phyloP scores from a whole-genome alignment of 306 rosid species.

The Vicia villosa region DNA sequence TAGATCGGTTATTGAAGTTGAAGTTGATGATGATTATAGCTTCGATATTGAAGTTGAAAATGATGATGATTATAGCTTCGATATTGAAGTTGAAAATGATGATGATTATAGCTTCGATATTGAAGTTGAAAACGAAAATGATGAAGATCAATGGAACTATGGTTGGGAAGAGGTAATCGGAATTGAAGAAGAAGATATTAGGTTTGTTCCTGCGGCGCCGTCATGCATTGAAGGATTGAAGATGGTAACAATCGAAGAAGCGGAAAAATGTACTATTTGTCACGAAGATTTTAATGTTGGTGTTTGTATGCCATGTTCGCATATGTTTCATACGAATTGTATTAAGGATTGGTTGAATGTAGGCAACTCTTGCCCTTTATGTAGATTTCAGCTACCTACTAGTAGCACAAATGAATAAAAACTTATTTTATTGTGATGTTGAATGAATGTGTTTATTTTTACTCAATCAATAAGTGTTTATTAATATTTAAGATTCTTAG shows the following conservation, averaged over 20 bases:
- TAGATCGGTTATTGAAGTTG: too few relatives aligned
- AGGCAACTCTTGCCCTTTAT: slow-evolving; percentile 1
- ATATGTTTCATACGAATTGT: slow-evolving; percentile 6
- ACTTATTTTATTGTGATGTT: too few relatives aligned
- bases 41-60: too few relatives aligned
- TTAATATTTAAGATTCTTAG: too few relatives aligned
- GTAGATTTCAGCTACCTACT: neutral
- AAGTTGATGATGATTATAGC: too few relatives aligned
- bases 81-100: too few relatives aligned
- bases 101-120: too few relatives aligned
- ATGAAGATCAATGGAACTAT: neutral
- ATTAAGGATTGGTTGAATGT: neutral
- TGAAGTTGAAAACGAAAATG: neutral
- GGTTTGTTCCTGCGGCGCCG: slow-evolving; percentile 24
- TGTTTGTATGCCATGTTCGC: slow-evolving; percentile 11
- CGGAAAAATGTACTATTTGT: slow-evolving; percentile 5
- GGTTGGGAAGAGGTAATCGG: neutral
- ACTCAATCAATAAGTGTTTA: too few relatives aligned
- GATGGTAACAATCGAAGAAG: neutral
- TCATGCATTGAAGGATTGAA: slow-evolving; percentile 4
- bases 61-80: too few relatives aligned
- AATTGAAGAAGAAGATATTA: neutral
- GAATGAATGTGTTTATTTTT: too few relatives aligned
- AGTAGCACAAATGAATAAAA: neutral
- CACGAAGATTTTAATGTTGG: slow-evolving; percentile 4